These are phyloP conservation scores for Scutellaria galericulata DNA, from an alignment of 257 asterid genomes.

Conservation along the genomic window DNA sequence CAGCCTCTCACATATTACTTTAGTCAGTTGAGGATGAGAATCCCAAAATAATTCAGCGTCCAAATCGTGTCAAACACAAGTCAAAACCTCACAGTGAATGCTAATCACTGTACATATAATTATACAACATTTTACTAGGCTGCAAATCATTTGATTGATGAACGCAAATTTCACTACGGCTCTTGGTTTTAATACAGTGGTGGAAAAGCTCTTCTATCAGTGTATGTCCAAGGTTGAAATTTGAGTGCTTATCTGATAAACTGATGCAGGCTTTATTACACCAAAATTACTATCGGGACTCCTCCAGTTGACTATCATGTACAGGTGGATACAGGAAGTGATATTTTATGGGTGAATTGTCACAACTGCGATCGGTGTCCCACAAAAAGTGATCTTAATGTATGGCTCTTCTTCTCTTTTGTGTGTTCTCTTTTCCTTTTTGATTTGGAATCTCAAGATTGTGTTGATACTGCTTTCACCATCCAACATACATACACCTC, in stretches of 20 bases:
- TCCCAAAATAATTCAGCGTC: not conserved
- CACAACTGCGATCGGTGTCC: conserved; percentile 84
- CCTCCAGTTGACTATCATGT: conserved; percentile 92
- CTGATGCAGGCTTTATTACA: conserved; percentile 85
- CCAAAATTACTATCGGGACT: conserved; percentile 83
- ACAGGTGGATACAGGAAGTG: conserved; percentile 99
- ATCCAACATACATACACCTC: not conserved
- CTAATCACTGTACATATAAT: not conserved
- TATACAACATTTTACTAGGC: not conserved
- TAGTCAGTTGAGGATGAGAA: not conserved
- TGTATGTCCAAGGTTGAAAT: conserved; percentile 1
- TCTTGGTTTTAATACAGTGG: not conserved
- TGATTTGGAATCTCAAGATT: conserved; percentile 20
- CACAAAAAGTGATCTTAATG: conserved; percentile 77
- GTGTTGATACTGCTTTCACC: not conserved
- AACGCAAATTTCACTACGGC: not conserved
- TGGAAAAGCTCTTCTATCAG: not conserved
- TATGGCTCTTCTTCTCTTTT: conserved; percentile 40
- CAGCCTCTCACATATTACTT: not conserved
- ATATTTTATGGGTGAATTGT: conserved; percentile 95
- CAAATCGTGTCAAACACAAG: not conserved
- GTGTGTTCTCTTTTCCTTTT: not conserved
- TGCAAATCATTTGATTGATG: not conserved
- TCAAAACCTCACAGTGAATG: not conserved
- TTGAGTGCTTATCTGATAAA: conserved; percentile 26